Percentiles rank a stretch among this genome's conserved stretches.
Conservation (phyloP, 345 rosid genomes). For the Cardamine occulta region DNA sequence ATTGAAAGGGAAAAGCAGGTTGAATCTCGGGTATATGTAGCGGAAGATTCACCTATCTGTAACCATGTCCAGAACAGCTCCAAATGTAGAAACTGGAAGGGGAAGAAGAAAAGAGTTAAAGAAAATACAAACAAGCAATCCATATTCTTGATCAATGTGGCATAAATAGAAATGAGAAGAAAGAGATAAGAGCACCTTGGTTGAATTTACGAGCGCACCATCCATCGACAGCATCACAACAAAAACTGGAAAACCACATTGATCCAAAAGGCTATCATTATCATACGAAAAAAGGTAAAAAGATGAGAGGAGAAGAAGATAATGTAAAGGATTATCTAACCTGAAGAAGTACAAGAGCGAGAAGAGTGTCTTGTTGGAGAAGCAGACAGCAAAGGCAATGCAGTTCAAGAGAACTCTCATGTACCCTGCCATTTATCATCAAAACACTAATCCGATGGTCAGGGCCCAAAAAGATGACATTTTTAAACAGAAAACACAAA, state of each 20-base stretch:
- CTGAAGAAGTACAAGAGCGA: constrained; percentile 73
- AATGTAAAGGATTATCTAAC: constrained; percentile 40
- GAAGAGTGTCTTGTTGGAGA: constrained; percentile 79
- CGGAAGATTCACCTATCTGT: constrained; percentile 72
- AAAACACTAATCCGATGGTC: not conserved
- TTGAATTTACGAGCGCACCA: constrained; percentile 97
- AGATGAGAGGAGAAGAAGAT: not conserved
- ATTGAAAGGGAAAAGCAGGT: not conserved
- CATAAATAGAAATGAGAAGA: not conserved
- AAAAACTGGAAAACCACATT: constrained; percentile 63
- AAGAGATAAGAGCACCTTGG: constrained; percentile 57
- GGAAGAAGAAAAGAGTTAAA: constrained; percentile 13
- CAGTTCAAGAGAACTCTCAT: constrained; percentile 76
- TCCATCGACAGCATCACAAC: constrained; percentile 91
- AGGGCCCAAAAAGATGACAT: not conserved
- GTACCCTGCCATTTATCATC: constrained; percentile 58
- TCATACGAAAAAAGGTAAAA: too few species aligned
- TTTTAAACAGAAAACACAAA: not conserved
- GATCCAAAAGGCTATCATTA: constrained; percentile 10
- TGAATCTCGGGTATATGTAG: not conserved
- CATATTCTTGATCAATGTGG: not conserved
- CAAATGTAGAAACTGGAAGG: constrained; percentile 85
- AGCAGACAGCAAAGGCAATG: constrained; percentile 78
- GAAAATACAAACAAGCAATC: not conserved
- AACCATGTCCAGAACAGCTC: constrained; percentile 97